Base-by-base conservation (phyloP, 2,329 filamentous ascomycete genomes). In the Trichoderma sp. region DNA sequence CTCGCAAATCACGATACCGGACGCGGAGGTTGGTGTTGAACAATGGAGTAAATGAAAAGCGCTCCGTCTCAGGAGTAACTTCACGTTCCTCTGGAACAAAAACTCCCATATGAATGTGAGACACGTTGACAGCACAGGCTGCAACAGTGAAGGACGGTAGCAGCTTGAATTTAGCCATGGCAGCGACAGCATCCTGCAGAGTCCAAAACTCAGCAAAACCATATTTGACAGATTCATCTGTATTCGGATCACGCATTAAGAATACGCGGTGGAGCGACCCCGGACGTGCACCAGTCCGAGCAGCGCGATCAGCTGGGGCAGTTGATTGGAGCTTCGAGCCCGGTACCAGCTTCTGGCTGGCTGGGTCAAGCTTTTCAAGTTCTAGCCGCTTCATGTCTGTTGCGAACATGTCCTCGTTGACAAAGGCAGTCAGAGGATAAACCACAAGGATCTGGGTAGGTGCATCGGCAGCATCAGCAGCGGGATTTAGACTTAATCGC, bases 161-260 rank as follows among this genome's bases (percentile, higher is more conserved):
- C 39, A 90, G 91, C 50, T 89, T 88, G 75, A 92, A 91, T 75
- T 93, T 93, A 26, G 87, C 85, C 77, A 95, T 82, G 4, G 93
- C 93, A 26, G 90, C 91, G 79, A 90, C 87, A 2, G 93, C 92
- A 79, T 96, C 93, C 78, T 92, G 89, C 20, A 93, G 84, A 0
- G 89, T 92, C 76, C 89, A 91, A 78, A 95, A 97, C 79, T 97
- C 93, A 1, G 91, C 93, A 80, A 97, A 97, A 0, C 93, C 93
- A 76, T 93, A 97, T 75, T 91, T 88, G 86, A 92, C 93, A 66
- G 91, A 93, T 73, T 93, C 90, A 69, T 93, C 88, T 4, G 86
- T 91, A 73, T 85, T 86, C 58, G 90, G 87, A 77, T 95, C 92
- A 70, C 93, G 88, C 76, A 96, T 90, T 30, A 97, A 82, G 73